These are phyloP conservation scores for Scutellaria galericulata DNA, from an alignment of 257 asterid genomes.

Conservation along the genomic window DNA sequence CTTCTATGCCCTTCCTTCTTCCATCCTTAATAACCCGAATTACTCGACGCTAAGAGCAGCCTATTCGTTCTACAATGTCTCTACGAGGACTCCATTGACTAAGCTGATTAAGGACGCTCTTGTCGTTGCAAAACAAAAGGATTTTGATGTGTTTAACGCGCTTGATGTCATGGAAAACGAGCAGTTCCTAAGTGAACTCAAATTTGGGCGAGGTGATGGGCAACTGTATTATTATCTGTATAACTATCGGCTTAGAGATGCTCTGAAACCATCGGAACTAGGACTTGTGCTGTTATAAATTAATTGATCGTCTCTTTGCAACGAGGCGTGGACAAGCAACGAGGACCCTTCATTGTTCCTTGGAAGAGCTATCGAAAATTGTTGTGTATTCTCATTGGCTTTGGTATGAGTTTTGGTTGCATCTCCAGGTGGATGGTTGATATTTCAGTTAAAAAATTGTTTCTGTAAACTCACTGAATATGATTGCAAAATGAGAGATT, in stretches of 20 bases:
- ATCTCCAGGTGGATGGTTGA: too few relatives aligned
- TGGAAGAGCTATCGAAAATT: not conserved
- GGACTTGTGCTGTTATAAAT: constrained; percentile 59
- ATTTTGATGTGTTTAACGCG: constrained; percentile 59
- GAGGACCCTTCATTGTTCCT: not conserved
- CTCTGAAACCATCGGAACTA: constrained; percentile 53
- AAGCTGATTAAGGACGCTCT: constrained; percentile 59
- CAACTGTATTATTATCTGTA: constrained; percentile 60
- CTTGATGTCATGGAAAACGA: constrained; percentile 59
- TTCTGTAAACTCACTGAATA: not conserved
- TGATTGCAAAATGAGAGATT: not conserved
- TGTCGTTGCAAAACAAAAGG: constrained; percentile 50
- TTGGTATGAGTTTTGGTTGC: too few relatives aligned
- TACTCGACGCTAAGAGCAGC: constrained; percentile 54
- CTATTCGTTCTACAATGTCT: constrained; percentile 53
- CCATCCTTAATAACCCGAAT: constrained; percentile 49
- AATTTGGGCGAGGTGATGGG: constrained; percentile 61
- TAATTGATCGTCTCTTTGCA: not conserved
- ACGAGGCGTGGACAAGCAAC: not conserved
- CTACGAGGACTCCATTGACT: constrained; percentile 45
- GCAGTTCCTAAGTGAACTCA: constrained; percentile 48
- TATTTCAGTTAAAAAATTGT: not conserved
- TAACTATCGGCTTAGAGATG: constrained; percentile 52
- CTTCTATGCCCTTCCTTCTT: constrained; percentile 55
- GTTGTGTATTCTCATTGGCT: too few relatives aligned